A percentile compares a stretch with the other conserved stretches of the same genome.
Evolutionary conservation across 2,329 filamentous ascomycete genomes (phyloP).

Genomic region (Pyrenochaeta sp.): DNA sequence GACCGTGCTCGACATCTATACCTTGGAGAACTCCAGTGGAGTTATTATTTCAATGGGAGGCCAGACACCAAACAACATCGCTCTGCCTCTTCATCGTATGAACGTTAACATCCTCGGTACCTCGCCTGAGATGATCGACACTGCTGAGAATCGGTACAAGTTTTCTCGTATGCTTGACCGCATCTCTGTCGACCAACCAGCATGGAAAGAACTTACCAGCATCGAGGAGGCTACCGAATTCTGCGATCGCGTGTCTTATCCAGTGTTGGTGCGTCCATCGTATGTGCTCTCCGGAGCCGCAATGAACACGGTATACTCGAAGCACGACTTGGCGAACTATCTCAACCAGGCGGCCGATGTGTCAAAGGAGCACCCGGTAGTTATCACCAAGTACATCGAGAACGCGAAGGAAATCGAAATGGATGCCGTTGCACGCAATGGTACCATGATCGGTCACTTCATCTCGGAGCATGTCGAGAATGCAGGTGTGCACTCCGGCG

Average conservation of each 20-base stretch:
- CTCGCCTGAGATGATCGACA: constrained; percentile 98
- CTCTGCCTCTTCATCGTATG: constrained; percentile 83
- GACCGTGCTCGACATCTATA: constrained; percentile 91
- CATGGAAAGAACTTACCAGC: constrained; percentile 97
- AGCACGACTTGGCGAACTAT: constrained; percentile 89
- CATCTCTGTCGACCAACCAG: constrained; percentile 93
- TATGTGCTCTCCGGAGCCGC: constrained; percentile 97
- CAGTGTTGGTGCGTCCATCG: constrained; percentile 92
- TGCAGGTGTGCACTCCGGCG: constrained; percentile 96
- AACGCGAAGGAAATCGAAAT: constrained; percentile 99
- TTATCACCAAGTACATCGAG: constrained; percentile 99
- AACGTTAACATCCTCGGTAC: constrained; percentile 95
- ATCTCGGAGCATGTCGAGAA: constrained; percentile 99
- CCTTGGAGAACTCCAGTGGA: constrained; percentile 82
- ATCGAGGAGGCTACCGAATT: constrained; percentile 89
- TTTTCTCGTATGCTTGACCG: constrained; percentile 97
- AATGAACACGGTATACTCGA: constrained; percentile 99
- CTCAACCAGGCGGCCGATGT: constrained; percentile 91
- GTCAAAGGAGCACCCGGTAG: constrained; percentile 93
- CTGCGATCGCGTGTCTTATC: constrained; percentile 88
- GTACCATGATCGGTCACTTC: constrained; percentile 91
- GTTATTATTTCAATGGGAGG: constrained; percentile 96
- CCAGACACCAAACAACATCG: constrained; percentile 98
- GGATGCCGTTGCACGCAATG: constrained; percentile 94
- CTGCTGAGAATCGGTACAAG: constrained; percentile 96